phyloP scores from a whole-genome alignment of 2,329 filamentous ascomycete genomes.

The Hymenoscyphus occultus region DNA sequence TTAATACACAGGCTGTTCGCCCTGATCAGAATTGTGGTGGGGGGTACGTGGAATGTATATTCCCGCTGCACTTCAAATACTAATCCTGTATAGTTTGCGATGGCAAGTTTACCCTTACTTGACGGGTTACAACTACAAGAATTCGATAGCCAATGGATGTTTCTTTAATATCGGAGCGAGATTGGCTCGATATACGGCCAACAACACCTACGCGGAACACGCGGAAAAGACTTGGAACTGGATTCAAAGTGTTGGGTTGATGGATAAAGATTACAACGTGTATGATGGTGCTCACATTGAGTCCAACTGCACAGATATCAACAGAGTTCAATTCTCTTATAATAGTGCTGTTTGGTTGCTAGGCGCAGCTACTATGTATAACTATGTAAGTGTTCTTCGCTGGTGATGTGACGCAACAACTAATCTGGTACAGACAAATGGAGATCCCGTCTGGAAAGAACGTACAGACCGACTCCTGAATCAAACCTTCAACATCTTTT shows the following conservation, averaged over 20 bases:
- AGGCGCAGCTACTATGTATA: slow-evolving; percentile 45
- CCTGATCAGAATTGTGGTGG: slow-evolving; percentile 72
- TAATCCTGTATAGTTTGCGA: slow-evolving; percentile 46
- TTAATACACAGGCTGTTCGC: slow-evolving; percentile 70
- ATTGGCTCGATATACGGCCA: slow-evolving; percentile 74
- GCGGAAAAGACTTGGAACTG: slow-evolving; percentile 69
- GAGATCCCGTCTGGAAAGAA: slow-evolving; percentile 39
- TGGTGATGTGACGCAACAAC: slow-evolving; percentile 48
- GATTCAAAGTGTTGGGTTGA: slow-evolving; percentile 54
- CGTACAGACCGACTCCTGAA: slow-evolving; percentile 38
- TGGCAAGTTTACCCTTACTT: slow-evolving; percentile 81
- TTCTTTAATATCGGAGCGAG: slow-evolving; percentile 70
- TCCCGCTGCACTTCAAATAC: background rate
- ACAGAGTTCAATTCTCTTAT: slow-evolving; percentile 65
- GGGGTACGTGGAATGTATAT: slow-evolving; percentile 42
- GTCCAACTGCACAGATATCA: slow-evolving; percentile 48
- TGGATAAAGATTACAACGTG: slow-evolving; percentile 55
- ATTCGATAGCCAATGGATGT: slow-evolving; percentile 65
- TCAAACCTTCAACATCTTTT: slow-evolving; percentile 37
- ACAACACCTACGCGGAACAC: slow-evolving; percentile 75
- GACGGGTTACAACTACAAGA: slow-evolving; percentile 60
- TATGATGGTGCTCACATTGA: slow-evolving; percentile 52
- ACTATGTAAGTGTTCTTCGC: slow-evolving; percentile 53
- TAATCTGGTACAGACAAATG: slow-evolving; percentile 34
- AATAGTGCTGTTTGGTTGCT: slow-evolving; percentile 66